These are phyloP conservation scores for Oligophagozyma castellii DNA, from an alignment of 1,139 yeast genomes.

Conservation along the genomic window DNA sequence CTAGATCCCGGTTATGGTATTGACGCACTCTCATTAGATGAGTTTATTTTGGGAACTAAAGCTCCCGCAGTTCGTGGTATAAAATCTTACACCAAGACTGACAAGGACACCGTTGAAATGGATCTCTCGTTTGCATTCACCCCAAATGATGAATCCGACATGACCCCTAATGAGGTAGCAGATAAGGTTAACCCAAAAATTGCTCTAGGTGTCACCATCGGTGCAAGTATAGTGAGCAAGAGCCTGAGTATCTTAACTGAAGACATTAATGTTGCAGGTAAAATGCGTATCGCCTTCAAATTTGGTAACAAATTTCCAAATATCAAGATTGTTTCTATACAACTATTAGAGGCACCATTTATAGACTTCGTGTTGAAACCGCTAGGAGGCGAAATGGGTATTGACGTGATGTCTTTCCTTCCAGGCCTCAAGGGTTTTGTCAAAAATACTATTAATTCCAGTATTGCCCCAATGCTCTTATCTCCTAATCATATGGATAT, in stretches of 20 bases:
- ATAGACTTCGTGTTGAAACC: constrained; percentile 73
- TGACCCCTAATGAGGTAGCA: constrained; percentile 61
- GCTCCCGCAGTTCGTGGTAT: constrained; percentile 64
- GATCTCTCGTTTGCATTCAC: constrained; percentile 73
- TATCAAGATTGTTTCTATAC: constrained; percentile 54
- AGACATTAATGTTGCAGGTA: constrained; percentile 62
- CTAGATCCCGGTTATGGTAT: constrained; percentile 76
- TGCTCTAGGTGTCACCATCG: constrained; percentile 64
- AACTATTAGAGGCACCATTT: constrained; percentile 61
- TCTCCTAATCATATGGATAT: constrained; percentile 74
- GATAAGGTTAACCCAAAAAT: constrained; percentile 67
- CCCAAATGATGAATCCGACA: constrained; percentile 69
- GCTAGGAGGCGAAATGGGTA: constrained; percentile 76
- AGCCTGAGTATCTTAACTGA: constrained; percentile 65
- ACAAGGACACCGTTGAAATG: constrained; percentile 58
- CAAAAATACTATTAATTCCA: constrained; percentile 52
- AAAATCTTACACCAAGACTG: constrained; percentile 56
- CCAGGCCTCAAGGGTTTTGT: constrained; percentile 73
- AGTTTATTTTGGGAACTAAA: constrained; percentile 66
- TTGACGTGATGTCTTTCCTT: constrained; percentile 69
- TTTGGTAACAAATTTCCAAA: constrained; percentile 59
- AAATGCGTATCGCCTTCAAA: constrained; percentile 52
- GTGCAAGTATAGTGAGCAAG: constrained; percentile 65
- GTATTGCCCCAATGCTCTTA: constrained; percentile 60
- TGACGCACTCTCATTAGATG: constrained; percentile 55